phyloP scores from a whole-genome alignment of 2,329 filamentous ascomycete genomes.

The Aspergillus hiratsukae region DNA sequence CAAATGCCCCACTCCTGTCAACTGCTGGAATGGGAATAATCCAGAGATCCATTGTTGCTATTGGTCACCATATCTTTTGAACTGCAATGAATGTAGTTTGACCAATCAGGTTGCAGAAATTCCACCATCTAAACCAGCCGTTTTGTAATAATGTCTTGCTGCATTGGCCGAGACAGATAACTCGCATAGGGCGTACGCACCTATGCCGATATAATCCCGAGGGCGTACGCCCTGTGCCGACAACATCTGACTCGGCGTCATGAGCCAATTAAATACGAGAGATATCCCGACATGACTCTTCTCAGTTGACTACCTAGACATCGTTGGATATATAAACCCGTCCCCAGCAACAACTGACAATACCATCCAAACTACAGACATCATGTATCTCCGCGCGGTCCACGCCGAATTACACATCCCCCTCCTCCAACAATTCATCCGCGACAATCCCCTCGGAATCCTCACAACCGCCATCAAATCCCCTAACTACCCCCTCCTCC shows the following conservation, averaged over 20 bases:
- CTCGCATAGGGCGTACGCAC: too few species aligned
- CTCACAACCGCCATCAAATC: conserved; percentile 59
- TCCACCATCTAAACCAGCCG: not conserved
- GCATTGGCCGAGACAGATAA: too few species aligned
- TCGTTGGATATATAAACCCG: not conserved
- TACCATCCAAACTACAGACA: conserved; percentile 1
- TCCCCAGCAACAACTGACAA: not conserved
- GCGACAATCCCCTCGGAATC: conserved; percentile 57
- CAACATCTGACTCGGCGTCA: too few species aligned
- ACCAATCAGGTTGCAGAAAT: not conserved
- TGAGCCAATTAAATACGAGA: too few species aligned
- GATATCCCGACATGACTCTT: too few species aligned
- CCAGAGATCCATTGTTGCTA: not conserved
- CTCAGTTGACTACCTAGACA: too few species aligned
- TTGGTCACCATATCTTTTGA: not conserved
- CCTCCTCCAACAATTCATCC: conserved; percentile 53
- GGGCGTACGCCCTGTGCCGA: too few species aligned
- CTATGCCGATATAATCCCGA: too few species aligned
- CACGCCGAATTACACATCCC: conserved; percentile 51
- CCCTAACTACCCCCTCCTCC: conserved; percentile 47
- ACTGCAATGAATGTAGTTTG: not conserved
- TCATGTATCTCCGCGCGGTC: conserved; percentile 55
- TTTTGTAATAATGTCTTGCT: not conserved
- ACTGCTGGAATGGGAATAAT: not conserved
- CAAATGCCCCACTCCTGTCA: not conserved